phyloP scores from a whole-genome alignment of 768 basidiomycete species.

The Leucosporidium yakuticum region DNA sequence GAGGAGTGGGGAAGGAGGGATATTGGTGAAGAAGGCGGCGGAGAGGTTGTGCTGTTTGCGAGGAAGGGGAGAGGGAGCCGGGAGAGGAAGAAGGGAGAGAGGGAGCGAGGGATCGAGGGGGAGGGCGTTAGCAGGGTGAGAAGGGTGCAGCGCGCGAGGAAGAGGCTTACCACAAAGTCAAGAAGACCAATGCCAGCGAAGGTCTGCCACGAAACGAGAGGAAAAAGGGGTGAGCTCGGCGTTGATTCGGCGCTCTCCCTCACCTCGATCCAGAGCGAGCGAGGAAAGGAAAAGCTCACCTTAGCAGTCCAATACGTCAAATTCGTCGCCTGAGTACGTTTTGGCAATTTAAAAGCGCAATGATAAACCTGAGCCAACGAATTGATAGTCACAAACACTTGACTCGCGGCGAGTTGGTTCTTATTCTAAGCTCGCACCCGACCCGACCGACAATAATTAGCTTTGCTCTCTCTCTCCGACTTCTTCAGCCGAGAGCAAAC shows the following conservation, averaged over 20 bases:
- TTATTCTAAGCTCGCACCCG: not conserved
- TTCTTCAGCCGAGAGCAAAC: not conserved
- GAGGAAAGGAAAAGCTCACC: not conserved
- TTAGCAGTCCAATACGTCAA: not conserved
- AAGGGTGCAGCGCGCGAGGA: no score
- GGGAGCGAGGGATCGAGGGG: not conserved
- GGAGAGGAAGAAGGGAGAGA: not conserved
- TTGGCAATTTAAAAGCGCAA: not conserved
- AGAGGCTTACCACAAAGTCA: not conserved
- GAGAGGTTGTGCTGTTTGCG: not conserved
- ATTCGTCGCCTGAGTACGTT: not conserved
- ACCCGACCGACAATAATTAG: not conserved
- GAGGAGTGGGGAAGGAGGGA: not conserved
- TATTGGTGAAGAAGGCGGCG: not conserved
- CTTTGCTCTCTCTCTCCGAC: no score
- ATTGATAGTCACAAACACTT: not conserved
- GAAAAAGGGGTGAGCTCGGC: not conserved
- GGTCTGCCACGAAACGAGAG: not conserved
- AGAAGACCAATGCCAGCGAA: constrained; percentile 1
- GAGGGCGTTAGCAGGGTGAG: not conserved
- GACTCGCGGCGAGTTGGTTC: not conserved
- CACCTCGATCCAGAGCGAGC: not conserved
- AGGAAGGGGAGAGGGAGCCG: not conserved
- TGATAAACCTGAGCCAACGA: not conserved
- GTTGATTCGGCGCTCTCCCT: no score